Percentiles rank a stretch among this genome's conserved stretches.
These are phyloP conservation scores for Chytridium lagenaria DNA, from an alignment of 371 early-diverging fungal species.

Conservation along the genomic window DNA sequence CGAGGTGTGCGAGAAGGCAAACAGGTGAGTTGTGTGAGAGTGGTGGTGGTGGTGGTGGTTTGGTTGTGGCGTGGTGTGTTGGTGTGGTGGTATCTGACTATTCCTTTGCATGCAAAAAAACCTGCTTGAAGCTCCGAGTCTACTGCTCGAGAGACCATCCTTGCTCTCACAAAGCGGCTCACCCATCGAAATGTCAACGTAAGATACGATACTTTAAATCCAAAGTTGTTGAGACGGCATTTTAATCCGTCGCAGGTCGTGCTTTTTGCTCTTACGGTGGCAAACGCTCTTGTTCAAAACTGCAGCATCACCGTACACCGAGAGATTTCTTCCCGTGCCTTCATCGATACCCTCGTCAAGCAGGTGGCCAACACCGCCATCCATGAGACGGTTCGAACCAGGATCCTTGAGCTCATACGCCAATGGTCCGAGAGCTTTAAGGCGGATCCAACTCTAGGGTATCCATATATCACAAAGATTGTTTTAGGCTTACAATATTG, in stretches of 20 bases:
- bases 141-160: constrained; percentile 59
- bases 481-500: not conserved
- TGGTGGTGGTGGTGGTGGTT: too few relatives aligned
- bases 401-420: constrained; percentile 86
- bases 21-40: constrained; percentile 50
- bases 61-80: too few relatives aligned
- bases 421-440: constrained; percentile 89
- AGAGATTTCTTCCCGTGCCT: constrained; percentile 85
- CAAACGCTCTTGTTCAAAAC: constrained; percentile 90
- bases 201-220: constrained; percentile 18
- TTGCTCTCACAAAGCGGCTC: constrained; percentile 76
- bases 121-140: constrained; percentile 41
- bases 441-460: constrained; percentile 76
- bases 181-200: constrained; percentile 86
- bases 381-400: constrained; percentile 77
- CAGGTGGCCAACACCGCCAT: constrained; percentile 71
- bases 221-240: not conserved
- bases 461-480: constrained; percentile 1
- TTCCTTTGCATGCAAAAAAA: too few relatives aligned
- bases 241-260: constrained; percentile 50
- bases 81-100: too few relatives aligned
- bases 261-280: constrained; percentile 52
- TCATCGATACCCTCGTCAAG: constrained; percentile 81
- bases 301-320: constrained; percentile 79
- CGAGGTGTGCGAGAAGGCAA: constrained; percentile 86